Evolutionary conservation across 2,329 filamentous ascomycete species (phyloP), one percentile per base, ranked within the genome.

Genomic region (Paecilomyces dactylethromorphus): DNA sequence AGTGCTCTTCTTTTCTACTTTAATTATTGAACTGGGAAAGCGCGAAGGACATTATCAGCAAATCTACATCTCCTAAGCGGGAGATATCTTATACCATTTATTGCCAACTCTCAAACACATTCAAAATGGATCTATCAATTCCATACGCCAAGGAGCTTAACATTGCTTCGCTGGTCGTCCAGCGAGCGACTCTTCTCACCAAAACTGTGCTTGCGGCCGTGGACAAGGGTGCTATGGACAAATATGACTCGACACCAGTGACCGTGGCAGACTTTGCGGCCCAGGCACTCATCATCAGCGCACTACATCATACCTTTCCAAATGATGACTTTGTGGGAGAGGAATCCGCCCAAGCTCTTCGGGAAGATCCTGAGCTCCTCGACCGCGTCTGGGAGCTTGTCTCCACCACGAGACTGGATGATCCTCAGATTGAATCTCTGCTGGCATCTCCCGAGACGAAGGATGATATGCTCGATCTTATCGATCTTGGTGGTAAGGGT

Each of bases 261-360:
- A 87, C 85, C 0, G 80, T 85, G 39, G 84, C 84, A 60, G 85
- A 87, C 68, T 87, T 87, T 66, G 84, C 83, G 49, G 81, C 83
- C 1, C 85, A 88, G 69, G 84, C 84, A 10, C 74, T 87, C 35
- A 78, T 88, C 64, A 86, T 86, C 64, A 76, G 76, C 58, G 79
- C 82, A 29, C 72, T 87, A 53, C 82, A 80, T 65, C 69, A 72
- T 29, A 76, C 71, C 53, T 87, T 84, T 63, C 84, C 84, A 0
- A 62, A 71, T 2, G 84, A 87, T 64, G 67, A 68, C n/a, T 85
- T 87, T 62, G 75, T 88, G 49, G 85, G 84, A 58, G 85, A 88
- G 70, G 85, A 87, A 68, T 81, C 80, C 62, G 79, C 84, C 1
- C 77, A 76, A 32, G 78, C 78, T 49, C 74, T 87, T 54, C 78